Evolutionary conservation across 2,329 filamentous ascomycete species (phyloP), one percentile per base, ranked within the genome.

Genomic region (Ceratocystis cubensis): DNA sequence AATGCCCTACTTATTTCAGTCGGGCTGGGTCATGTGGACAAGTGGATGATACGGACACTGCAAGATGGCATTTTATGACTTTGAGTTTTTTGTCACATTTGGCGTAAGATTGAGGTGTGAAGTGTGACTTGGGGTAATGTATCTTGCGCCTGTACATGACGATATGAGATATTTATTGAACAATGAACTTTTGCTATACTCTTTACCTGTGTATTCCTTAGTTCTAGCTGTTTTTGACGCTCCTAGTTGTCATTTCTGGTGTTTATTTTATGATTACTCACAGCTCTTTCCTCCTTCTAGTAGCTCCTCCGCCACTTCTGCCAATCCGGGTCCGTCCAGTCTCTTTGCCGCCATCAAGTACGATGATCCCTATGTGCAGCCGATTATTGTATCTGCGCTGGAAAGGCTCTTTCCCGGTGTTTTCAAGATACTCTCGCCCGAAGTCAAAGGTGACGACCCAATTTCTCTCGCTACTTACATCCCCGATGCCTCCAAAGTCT

Each of bases 291-390:
- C 28, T 59, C 15, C 20, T 37, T 30, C 63, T 45, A 61, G 50
- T 28, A 22, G 48, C 28, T 25, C 50, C 15, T 59, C 20, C 22
- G 7, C 37, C 8, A 48, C 41, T 4, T 17, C 13, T 22, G 22
- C 37, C 13, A 6, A 22, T 2, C 25, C 44, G 13, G 1, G 15
- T 28, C 25, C 44, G 15, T n/a, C 46, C 33, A 41, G 22, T 13
- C 50, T 68, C n/a, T 63, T 65, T n/a, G 66, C 66, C 20, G 66
- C 44, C 15, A 20, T 68, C 64, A 68, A 65, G 73, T 96, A 96
- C 75, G 89, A 91, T 72, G 91, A 96, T 73, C 74, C 81, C 57
- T 99, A 97, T 73, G 90, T 97, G 7, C 90, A 96, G 72, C 90
- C 90, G 1, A 82, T 97, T 48, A 87, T 97, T 68, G 75, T 91